Conservation (phyloP, 805 yeast genomes). For the Clavispora phyllophila region DNA sequence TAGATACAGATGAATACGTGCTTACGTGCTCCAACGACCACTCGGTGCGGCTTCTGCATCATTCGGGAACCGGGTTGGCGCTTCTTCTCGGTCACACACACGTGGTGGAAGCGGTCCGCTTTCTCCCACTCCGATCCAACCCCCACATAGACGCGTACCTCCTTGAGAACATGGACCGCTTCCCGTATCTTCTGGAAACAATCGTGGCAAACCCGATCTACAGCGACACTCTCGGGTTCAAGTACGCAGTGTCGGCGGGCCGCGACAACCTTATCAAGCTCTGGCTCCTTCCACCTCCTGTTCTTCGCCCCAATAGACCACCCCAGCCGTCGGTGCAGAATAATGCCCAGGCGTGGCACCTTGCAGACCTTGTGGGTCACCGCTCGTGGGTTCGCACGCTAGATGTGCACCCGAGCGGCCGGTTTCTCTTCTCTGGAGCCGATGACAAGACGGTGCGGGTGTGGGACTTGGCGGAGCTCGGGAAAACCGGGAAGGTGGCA, state of each 20-base stretch:
- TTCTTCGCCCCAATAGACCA: slow-evolving; percentile 45
- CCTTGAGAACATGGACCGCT: slow-evolving; percentile 24
- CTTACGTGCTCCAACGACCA: slow-evolving; percentile 79
- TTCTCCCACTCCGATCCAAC: slow-evolving; percentile 55
- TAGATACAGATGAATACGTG: slow-evolving; percentile 47
- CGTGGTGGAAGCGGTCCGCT: slow-evolving; percentile 69
- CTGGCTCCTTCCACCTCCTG: slow-evolving; percentile 75
- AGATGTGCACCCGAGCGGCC: slow-evolving; percentile 70
- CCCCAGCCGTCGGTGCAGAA: slow-evolving; percentile 49
- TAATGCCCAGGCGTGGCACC: slow-evolving; percentile 55
- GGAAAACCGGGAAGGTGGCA: slow-evolving; percentile 38
- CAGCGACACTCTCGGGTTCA: slow-evolving; percentile 44
- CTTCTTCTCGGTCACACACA: slow-evolving; percentile 74
- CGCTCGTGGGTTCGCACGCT: slow-evolving; percentile 80
- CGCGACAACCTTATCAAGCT: slow-evolving; percentile 70
- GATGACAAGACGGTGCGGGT: slow-evolving; percentile 74
- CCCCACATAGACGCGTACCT: slow-evolving; percentile 43
- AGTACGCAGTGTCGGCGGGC: slow-evolving; percentile 73
- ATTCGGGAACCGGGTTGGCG: slow-evolving; percentile 62
- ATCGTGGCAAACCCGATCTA: slow-evolving; percentile 25
- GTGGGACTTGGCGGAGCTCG: slow-evolving; percentile 60
- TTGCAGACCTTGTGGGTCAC: slow-evolving; percentile 66
- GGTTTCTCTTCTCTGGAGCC: slow-evolving; percentile 61
- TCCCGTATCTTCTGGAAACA: slow-evolving; percentile 30
- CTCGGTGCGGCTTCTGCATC: slow-evolving; percentile 61